Base-by-base conservation (phyloP, 1,284 basidiomycete species). In the Boletus hoseneyae region DNA sequence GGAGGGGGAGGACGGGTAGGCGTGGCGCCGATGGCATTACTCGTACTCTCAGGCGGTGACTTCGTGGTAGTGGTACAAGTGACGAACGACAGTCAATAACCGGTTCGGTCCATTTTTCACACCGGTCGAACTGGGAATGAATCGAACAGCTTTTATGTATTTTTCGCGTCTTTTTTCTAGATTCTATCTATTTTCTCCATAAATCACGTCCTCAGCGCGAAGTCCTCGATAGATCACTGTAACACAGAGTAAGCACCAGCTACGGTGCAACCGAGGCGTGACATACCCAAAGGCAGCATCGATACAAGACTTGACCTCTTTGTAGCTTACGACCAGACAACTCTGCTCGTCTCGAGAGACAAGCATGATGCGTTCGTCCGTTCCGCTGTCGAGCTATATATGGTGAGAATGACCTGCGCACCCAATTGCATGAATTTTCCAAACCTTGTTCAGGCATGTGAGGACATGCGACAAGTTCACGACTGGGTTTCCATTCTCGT, bases 251-350 rank as follows among this genome's bases (percentile, higher is more conserved):
- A 11, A 18, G 18, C 19, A 32, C 34, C 18, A 40, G 39, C 30
- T 9, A 6, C n/a, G 10, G 8, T 23, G n/a, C 6, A 12, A 8
- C 18, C 29, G 19, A 11, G 0, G 2, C 4, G 3, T 6, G 13
- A 51, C 56, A 15, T 19, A 70, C 64, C 67, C 70, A 63, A 93
- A 95, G 1, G 92, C 88, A 11, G 82, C 79, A 52, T 94, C 87
- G 47, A 96, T 79, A 65, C 90, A 94, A 9, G 80, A 70, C 72
- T 90, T 94, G 70, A 97, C 79, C 56, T 99, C 96, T 60, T 90
- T 87, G 70, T 97, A 99, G 65, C 85, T 92, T 37, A 98, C 96
- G 15, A 99, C 93, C 18, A 99, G 76, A 69, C 96, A 98, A 65
- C 88, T 96, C 72, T 97, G 94, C 65, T 97, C 91, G 71, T 98